Conservation (phyloP, 768 basidiomycete species). For the Xerocomus spinulosus region DNA sequence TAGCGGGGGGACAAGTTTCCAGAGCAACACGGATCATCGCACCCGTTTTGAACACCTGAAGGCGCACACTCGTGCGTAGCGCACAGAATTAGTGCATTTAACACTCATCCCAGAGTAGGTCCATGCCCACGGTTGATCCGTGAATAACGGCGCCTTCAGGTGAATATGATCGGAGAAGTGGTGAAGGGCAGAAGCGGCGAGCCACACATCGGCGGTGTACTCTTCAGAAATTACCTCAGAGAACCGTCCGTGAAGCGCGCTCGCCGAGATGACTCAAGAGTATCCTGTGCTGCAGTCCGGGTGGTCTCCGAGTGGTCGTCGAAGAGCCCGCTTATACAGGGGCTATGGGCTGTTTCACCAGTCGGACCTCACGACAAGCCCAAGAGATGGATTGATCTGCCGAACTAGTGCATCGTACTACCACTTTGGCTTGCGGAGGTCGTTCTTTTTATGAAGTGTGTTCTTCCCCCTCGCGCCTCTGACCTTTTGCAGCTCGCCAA, state of each 20-base stretch:
- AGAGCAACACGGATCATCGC: not conserved
- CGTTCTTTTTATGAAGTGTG: conserved; percentile 63
- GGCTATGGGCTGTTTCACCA: not conserved
- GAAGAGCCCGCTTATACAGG: not conserved
- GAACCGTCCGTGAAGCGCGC: conserved; percentile 4
- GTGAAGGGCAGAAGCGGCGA: conserved; percentile 5
- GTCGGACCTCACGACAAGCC: not conserved
- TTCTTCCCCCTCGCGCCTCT: conserved; percentile 66
- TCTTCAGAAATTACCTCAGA: conserved; percentile 5
- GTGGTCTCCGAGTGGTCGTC: not conserved
- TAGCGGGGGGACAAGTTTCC: not conserved
- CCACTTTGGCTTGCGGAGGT: conserved; percentile 65
- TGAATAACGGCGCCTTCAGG: conserved; percentile 6
- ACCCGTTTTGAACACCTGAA: too few species aligned
- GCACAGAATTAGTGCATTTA: not conserved
- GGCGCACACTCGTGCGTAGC: not conserved
- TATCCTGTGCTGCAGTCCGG: not conserved
- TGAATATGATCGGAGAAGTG: conserved; percentile 10
- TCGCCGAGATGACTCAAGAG: not conserved
- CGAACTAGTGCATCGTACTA: conserved; percentile 30
- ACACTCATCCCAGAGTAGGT: not conserved
- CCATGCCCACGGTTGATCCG: not conserved
- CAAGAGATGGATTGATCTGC: conserved; percentile 9
- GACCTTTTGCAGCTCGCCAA: conserved; percentile 67
- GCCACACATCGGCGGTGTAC: not conserved